Conservation (phyloP, 257 asterid species). For the Petunia secreta region DNA sequence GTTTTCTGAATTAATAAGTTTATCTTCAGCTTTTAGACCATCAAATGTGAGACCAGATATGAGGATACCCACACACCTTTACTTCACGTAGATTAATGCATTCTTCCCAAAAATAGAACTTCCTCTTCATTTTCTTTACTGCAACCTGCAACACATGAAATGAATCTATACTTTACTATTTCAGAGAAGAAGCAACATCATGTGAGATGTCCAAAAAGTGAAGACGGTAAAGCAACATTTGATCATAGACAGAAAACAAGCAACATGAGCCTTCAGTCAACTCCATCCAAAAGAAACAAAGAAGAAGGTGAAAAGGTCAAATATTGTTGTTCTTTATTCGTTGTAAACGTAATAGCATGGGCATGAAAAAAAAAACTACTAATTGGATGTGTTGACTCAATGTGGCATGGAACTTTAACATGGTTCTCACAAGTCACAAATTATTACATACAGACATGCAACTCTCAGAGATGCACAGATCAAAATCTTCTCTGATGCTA, state of each 20-base stretch:
- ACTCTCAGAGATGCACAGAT: slow-evolving; percentile 6
- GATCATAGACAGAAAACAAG: background rate
- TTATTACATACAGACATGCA: background rate
- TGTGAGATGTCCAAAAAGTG: background rate
- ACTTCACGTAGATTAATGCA: slow-evolving; percentile 87
- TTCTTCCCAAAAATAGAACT: slow-evolving; percentile 86
- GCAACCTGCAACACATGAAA: slow-evolving; percentile 67
- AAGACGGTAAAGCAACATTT: too few relatives aligned
- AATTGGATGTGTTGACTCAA: background rate
- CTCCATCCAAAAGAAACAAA: background rate
- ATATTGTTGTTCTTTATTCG: background rate
- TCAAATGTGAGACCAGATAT: slow-evolving; percentile 24
- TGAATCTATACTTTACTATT: background rate
- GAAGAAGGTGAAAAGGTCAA: slow-evolving; percentile 18
- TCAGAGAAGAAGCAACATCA: slow-evolving; percentile 17
- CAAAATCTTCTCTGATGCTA: background rate
- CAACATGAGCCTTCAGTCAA: background rate
- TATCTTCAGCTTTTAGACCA: background rate
- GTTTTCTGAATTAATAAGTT: slow-evolving; percentile 23
- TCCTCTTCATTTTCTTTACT: slow-evolving; percentile 91
- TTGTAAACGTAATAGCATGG: background rate
- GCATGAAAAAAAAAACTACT: background rate
- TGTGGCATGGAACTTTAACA: background rate
- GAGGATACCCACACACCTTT: slow-evolving; percentile 49
- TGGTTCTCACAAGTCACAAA: slow-evolving; percentile 15